These are phyloP conservation scores for Omphalotus olearius DNA, from an alignment of 1,284 basidiomycete species.

Conservation along the genomic window DNA sequence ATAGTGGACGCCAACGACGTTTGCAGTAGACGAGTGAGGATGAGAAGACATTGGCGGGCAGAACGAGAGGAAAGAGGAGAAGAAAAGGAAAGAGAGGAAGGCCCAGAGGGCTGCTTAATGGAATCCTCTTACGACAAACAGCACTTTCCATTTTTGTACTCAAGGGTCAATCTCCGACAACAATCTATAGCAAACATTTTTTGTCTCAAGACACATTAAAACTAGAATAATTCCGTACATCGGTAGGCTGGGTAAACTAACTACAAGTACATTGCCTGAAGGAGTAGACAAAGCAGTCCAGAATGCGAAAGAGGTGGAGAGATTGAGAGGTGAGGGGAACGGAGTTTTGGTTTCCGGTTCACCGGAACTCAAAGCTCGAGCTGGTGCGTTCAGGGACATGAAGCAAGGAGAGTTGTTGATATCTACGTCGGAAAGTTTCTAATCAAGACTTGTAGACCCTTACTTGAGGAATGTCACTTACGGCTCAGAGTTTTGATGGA, in stretches of 20 bases:
- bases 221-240: too few relatives aligned
- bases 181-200: constrained; percentile 7
- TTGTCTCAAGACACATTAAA: too few relatives aligned
- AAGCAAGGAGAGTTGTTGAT: constrained; percentile 60
- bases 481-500: constrained; percentile 88
- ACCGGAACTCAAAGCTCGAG: constrained; percentile 67
- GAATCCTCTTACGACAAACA: constrained; percentile 2
- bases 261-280: constrained; percentile 11
- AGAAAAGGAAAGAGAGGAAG: constrained; percentile 18
- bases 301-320: not conserved
- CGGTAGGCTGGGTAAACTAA: not conserved
- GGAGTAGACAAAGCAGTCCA: constrained; percentile 3
- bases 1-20: constrained; percentile 80
- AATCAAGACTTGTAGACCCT: constrained; percentile 4
- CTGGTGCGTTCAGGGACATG: constrained; percentile 54
- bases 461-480: constrained; percentile 38
- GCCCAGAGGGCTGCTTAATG: constrained; percentile 19
- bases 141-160: too few relatives aligned
- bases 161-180: too few relatives aligned
- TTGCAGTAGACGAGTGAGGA: constrained; percentile 48
- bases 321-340: not conserved
- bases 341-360: constrained; percentile 18
- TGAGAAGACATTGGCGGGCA: constrained; percentile 37
- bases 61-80: constrained; percentile 18
- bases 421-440: constrained; percentile 33